Percentiles rank a stretch among this genome's conserved stretches.
Conservation (phyloP, 139 green algal species). For the Haematococcus sp. region DNA sequence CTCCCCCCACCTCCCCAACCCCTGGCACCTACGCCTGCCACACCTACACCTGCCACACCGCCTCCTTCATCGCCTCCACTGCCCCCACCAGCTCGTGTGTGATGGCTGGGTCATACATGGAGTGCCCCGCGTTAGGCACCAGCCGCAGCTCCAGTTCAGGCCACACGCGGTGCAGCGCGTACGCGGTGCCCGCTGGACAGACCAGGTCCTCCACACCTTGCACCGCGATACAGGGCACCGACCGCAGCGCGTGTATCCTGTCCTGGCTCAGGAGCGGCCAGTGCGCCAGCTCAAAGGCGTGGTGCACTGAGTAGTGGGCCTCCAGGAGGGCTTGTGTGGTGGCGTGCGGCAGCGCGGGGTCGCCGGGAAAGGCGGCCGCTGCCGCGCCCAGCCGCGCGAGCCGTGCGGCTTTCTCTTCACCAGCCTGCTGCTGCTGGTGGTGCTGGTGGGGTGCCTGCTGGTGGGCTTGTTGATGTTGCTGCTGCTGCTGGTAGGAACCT, state of each 20-base stretch:
- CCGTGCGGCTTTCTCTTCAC: background rate
- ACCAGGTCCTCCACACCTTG: conserved; percentile 47
- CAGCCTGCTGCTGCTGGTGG: background rate
- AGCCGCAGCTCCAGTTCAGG: conserved; percentile 54
- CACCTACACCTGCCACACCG: too few relatives aligned
- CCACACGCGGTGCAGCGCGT: conserved; percentile 48
- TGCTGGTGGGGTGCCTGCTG: background rate
- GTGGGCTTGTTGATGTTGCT: background rate
- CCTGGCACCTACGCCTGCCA: too few relatives aligned
- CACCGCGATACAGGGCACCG: background rate
- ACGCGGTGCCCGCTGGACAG: conserved; percentile 51
- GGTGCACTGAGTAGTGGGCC: conserved; percentile 60
- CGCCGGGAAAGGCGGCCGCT: conserved; percentile 17
- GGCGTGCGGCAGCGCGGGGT: background rate
- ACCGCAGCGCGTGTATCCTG: background rate
- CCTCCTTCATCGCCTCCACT: conserved; percentile 35
- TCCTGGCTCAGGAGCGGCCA: background rate
- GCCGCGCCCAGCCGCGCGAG: background rate
- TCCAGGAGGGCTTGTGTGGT: conserved; percentile 58
- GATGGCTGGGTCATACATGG: conserved; percentile 60
- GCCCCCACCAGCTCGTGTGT: conserved; percentile 52
- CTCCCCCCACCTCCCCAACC: too few relatives aligned
- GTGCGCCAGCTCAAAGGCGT: conserved; percentile 40
- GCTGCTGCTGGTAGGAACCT: background rate
- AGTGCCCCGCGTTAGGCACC: conserved; percentile 50